Conservation (phyloP, 116 monocot species). For the Trichopus zeylanicus region DNA sequence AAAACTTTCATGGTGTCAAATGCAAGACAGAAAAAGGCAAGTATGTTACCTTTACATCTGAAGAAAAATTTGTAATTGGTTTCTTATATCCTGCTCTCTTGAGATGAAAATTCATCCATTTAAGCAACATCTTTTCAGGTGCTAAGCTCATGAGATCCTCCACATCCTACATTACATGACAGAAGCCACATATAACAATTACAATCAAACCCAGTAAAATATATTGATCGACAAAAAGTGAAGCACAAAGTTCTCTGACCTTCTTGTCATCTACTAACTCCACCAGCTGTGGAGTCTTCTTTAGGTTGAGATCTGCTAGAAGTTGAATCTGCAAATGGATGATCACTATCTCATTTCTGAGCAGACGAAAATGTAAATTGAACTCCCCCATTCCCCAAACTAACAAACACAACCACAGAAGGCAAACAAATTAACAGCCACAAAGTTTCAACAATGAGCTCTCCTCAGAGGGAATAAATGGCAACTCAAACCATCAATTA, state of each 20-base stretch:
- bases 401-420: neutral
- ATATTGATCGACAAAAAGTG: neutral
- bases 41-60: conserved; percentile 56
- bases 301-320: conserved; percentile 87
- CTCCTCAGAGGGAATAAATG: neutral
- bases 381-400: neutral
- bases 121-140: conserved; percentile 65
- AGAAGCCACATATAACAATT: neutral
- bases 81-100: conserved; percentile 72
- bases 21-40: neutral
- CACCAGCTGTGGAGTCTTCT: conserved; percentile 83
- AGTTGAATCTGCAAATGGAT: conserved; percentile 78
- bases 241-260: conserved; percentile 12
- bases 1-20: neutral
- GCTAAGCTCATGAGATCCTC: conserved; percentile 61
- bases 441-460: neutral
- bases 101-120: conserved; percentile 84
- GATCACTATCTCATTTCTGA: neutral
- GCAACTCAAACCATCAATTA: no score
- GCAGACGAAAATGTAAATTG: neutral
- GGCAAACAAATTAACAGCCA: neutral
- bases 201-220: neutral
- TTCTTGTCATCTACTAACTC: conserved; percentile 73
- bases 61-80: conserved; percentile 64
- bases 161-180: conserved; percentile 15